Conservation (phyloP, 2,329 filamentous ascomycete genomes). For the Xylaria sp. region DNA sequence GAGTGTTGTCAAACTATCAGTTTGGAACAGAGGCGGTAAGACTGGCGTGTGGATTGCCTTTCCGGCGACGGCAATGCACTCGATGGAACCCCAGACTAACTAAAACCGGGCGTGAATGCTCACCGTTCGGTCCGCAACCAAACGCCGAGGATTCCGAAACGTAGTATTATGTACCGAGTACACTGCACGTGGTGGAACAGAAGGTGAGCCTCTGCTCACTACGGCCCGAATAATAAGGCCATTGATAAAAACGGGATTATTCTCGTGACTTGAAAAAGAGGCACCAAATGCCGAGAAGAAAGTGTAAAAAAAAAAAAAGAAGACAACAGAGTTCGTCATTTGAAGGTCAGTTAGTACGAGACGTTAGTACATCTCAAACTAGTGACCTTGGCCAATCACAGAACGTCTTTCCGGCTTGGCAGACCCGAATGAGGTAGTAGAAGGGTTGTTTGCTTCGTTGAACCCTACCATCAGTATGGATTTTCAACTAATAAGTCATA, state of each 20-base stretch:
- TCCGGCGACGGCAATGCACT: not conserved
- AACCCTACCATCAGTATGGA: no score
- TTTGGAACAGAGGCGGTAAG: not conserved
- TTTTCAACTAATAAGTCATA: no score
- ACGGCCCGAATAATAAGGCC: conserved; percentile 11
- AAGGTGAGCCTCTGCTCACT: not conserved
- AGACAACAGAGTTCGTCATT: not conserved
- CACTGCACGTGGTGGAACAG: conserved; percentile 11
- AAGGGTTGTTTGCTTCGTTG: not conserved
- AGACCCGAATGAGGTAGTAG: conserved; percentile 13
- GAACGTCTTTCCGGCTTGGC: conserved; percentile 20
- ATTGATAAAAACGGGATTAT: not conserved
- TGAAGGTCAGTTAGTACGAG: not conserved
- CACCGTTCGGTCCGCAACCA: not conserved
- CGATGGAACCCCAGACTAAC: conserved; percentile 3
- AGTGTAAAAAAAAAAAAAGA: not conserved
- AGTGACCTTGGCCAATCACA: conserved; percentile 16
- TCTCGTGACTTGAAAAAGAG: conserved; percentile 7
- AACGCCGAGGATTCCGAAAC: conserved; percentile 25
- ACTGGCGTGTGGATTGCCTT: not conserved
- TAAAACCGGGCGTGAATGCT: not conserved
- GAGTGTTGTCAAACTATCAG: not conserved
- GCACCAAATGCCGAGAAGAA: not conserved
- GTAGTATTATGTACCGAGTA: conserved; percentile 2
- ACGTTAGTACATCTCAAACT: not conserved